phyloP scores from a whole-genome alignment of 2,329 filamentous ascomycete species.

The Alternaria incomplexa region DNA sequence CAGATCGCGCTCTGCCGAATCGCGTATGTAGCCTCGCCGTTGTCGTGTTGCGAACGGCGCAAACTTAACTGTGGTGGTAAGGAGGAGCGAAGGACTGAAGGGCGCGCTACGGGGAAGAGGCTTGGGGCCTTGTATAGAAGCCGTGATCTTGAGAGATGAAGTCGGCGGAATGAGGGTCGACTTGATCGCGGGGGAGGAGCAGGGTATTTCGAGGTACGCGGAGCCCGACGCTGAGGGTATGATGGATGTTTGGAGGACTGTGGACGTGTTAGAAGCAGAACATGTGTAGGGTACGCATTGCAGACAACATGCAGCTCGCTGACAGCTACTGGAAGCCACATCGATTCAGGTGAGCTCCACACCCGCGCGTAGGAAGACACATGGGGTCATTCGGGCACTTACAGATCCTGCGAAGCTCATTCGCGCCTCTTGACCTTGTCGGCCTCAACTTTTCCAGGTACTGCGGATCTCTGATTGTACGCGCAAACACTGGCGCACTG shows the following conservation, averaged over 20 bases:
- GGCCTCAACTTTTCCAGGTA: slow-evolving; percentile 56
- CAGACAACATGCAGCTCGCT: not conserved
- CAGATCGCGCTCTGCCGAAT: slow-evolving; percentile 85
- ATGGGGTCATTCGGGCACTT: slow-evolving; percentile 47
- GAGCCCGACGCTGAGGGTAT: slow-evolving; percentile 94
- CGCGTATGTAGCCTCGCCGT: slow-evolving; percentile 83
- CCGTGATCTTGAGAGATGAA: slow-evolving; percentile 85
- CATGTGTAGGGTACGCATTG: not conserved
- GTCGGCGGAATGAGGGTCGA: slow-evolving; percentile 59
- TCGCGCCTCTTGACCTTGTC: slow-evolving; percentile 65
- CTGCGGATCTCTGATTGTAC: slow-evolving; percentile 55
- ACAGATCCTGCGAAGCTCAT: slow-evolving; percentile 87
- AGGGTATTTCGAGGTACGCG: slow-evolving; percentile 74
- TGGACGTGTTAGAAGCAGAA: slow-evolving; percentile 16
- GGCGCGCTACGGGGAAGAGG: slow-evolving; percentile 87
- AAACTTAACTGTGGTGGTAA: slow-evolving; percentile 95
- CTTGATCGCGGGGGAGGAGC: slow-evolving; percentile 47
- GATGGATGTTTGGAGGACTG: slow-evolving; percentile 88
- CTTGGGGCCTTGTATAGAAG: slow-evolving; percentile 90
- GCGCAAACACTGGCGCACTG: slow-evolving; percentile 72
- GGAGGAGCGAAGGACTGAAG: slow-evolving; percentile 89
- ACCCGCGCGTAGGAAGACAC: not conserved
- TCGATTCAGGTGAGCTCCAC: not conserved
- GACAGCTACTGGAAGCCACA: not conserved
- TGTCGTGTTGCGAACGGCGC: slow-evolving; percentile 88